A percentile compares a stretch with the other conserved stretches of the same genome.
Conservation (phyloP, 1,284 basidiomycete species). For the Microbotryomycetes sp. region DNA sequence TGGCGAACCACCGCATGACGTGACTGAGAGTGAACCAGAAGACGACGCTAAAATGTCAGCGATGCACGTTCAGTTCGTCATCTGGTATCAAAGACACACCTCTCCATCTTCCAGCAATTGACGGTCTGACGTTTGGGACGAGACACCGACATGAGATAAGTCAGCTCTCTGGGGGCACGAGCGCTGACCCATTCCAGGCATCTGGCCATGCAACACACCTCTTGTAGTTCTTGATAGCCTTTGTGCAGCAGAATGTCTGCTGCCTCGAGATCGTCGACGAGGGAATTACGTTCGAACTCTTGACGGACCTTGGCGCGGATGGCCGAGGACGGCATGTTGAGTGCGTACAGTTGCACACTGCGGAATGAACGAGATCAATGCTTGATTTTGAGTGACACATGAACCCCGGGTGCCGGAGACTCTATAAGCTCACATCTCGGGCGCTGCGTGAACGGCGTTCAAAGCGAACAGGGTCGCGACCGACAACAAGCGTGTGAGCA, state of each 20-base stretch:
- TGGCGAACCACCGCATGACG: slow-evolving; percentile 44
- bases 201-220: slow-evolving; percentile 25
- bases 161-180: too few species aligned
- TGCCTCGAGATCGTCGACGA: slow-evolving; percentile 72
- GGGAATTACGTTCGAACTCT: slow-evolving; percentile 78
- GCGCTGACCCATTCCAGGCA: too few species aligned
- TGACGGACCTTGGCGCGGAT: slow-evolving; percentile 77
- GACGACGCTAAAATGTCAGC: not conserved
- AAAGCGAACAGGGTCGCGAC: not conserved
- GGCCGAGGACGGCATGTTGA: slow-evolving; percentile 73
- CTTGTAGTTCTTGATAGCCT: slow-evolving; percentile 83
- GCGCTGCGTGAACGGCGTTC: not conserved
- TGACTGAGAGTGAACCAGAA: slow-evolving; percentile 11
- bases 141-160: too few species aligned
- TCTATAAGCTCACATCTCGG: slow-evolving; percentile 2
- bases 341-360: slow-evolving; percentile 73
- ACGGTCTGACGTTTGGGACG: slow-evolving; percentile 11
- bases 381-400: not conserved
- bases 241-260: slow-evolving; percentile 87
- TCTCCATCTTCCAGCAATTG: slow-evolving; percentile 37
- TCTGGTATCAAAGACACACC: too few species aligned
- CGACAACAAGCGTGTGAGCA: slow-evolving; percentile 24
- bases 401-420: not conserved
- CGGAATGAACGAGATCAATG: slow-evolving; percentile 67
- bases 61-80: too few species aligned